Evolutionary conservation across 2,329 filamentous ascomycete genomes (phyloP).

Genomic region (Epichloe aotearoae): DNA sequence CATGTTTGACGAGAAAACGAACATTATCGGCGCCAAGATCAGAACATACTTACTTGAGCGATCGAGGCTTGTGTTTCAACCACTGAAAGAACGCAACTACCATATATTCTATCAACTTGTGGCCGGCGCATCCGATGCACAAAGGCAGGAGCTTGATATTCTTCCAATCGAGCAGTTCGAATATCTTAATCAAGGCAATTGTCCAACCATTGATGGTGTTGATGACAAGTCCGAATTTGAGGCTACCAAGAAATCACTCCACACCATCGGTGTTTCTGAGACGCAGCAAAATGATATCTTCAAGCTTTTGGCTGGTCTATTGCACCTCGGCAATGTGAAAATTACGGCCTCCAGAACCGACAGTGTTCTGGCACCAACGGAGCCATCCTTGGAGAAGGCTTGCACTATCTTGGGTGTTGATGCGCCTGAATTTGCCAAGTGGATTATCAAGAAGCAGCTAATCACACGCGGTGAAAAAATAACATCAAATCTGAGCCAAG

Average conservation of each 20-base stretch:
- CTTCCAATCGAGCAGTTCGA: slow-evolving; percentile 81
- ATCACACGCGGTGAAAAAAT: slow-evolving; percentile 96
- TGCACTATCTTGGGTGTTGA: slow-evolving; percentile 81
- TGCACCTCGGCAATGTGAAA: slow-evolving; percentile 94
- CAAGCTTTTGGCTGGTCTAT: slow-evolving; percentile 73
- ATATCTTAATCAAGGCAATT: slow-evolving; percentile 90
- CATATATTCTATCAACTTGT: slow-evolving; percentile 98
- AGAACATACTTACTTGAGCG: slow-evolving; percentile 90
- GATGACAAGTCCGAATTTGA: slow-evolving; percentile 92
- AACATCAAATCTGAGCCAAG: slow-evolving; percentile 83
- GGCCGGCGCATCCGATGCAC: slow-evolving; percentile 74
- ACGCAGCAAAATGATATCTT: slow-evolving; percentile 75
- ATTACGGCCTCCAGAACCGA: slow-evolving; percentile 85
- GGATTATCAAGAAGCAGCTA: slow-evolving; percentile 98
- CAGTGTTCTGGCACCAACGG: slow-evolving; percentile 65
- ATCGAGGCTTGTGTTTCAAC: slow-evolving; percentile 92
- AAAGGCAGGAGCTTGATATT: slow-evolving; percentile 68
- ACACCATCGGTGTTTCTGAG: slow-evolving; percentile 70
- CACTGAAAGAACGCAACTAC: slow-evolving; percentile 94
- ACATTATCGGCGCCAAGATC: slow-evolving; percentile 96
- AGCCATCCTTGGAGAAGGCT: slow-evolving; percentile 71
- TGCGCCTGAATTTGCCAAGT: slow-evolving; percentile 76
- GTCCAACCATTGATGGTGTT: slow-evolving; percentile 82
- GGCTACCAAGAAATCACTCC: slow-evolving; percentile 73
- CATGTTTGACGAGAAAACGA: slow-evolving; percentile 90